A percentile compares a stretch with the other conserved stretches of the same genome.
Conservation (phyloP, 805 yeast species). For the Metschnikowia cubensis region DNA sequence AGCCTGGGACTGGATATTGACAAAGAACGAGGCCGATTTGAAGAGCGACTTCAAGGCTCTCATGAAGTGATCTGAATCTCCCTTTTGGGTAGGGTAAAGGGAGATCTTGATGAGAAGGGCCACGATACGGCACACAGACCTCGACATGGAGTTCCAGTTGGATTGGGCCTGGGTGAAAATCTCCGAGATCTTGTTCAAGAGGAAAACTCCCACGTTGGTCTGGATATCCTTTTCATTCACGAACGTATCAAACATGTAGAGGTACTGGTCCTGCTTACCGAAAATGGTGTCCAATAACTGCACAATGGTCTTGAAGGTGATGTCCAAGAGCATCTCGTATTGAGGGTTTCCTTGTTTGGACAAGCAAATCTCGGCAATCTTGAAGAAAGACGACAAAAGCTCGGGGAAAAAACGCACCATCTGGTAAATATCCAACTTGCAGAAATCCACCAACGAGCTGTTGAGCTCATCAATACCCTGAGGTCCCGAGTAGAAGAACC, state of each 20-base stretch:
- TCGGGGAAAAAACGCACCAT: slow-evolving; percentile 61
- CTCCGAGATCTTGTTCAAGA: slow-evolving; percentile 44
- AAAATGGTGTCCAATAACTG: slow-evolving; percentile 59
- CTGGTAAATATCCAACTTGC: slow-evolving; percentile 50
- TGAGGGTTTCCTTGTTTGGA: slow-evolving; percentile 23
- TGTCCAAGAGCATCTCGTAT: slow-evolving; percentile 30
- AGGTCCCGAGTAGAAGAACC: slow-evolving; percentile 40
- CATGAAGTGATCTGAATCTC: slow-evolving; percentile 26
- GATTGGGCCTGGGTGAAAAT: slow-evolving; percentile 46
- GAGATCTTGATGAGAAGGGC: slow-evolving; percentile 47
- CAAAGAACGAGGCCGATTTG: slow-evolving; percentile 41
- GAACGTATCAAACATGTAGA: slow-evolving; percentile 52
- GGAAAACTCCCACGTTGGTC: slow-evolving; percentile 49
- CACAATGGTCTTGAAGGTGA: slow-evolving; percentile 52
- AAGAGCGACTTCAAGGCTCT: slow-evolving; percentile 32
- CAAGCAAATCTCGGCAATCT: slow-evolving; percentile 27
- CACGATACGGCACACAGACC: slow-evolving; percentile 60
- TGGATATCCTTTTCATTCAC: slow-evolving; percentile 31
- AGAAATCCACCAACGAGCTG: slow-evolving; percentile 45
- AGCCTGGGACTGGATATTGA: slow-evolving; percentile 43
- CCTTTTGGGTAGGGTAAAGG: slow-evolving; percentile 20
- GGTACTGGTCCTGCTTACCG: slow-evolving; percentile 63
- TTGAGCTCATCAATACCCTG: slow-evolving; percentile 43
- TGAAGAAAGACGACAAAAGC: slow-evolving; percentile 38
- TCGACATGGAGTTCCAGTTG: slow-evolving; percentile 60